Base-by-base conservation (phyloP, 2,329 filamentous ascomycete genomes). In the Monosporascus sp. region DNA sequence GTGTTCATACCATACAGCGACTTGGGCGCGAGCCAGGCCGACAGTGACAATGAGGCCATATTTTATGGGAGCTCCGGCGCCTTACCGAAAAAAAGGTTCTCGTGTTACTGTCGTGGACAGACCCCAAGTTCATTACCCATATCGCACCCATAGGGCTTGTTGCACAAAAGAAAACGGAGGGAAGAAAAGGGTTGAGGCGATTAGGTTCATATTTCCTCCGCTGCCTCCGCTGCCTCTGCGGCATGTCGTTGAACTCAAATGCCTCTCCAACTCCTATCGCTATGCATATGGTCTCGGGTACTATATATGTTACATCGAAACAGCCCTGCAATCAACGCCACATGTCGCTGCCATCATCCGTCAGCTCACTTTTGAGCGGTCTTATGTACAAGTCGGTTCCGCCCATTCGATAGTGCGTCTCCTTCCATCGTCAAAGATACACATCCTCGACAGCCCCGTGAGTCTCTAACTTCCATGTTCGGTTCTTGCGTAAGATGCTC, bases 241-340 rank as follows among this genome's bases (percentile, higher is more conserved):
- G 48, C 53, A 37, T 34, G 42, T 49, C 46, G 20, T 47, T 34
- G 49, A 54, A 37, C 50, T 39, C 39, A 56, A 50, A 42, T 24
- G 24, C 49, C 57, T 51, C 39, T 55, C 54, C 53, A 56, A 65
- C 59, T 56, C 56, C 57, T 20, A 50, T 36, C 54, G 56, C 56
- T 64, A 62, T 65, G 63, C 61, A 64, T 55, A 47, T 56, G 52
- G 57, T 57, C 55, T 50, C 41, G 46, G 54, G 56, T 18, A 53
- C 57, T 59, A 62, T 62, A 62, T 62, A 62, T 62, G 51, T 50
- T 60, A 55, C 57, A 62, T 54, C 44, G 48, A 51, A 51, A 51
- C 37, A 38, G 52, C 55, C 36, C 47, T 48, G 34, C 36, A 34
- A 51, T 55, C 47, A 53, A 48, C 51, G 38, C 49, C 51, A 45